Conservation (phyloP, 257 asterid species). For the Euphrasia confusa region DNA sequence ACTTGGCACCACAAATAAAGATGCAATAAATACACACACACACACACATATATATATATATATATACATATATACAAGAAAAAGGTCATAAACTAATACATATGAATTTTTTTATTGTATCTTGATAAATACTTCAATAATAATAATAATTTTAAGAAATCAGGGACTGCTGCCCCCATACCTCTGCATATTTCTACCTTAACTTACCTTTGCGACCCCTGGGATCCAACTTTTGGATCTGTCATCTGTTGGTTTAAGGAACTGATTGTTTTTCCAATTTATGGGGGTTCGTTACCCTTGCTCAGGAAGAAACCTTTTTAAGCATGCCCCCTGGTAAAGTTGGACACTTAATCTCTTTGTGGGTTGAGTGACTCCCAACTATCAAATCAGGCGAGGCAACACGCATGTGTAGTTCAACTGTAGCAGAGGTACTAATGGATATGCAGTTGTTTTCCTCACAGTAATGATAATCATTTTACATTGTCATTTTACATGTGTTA, state of each 20-base stretch:
- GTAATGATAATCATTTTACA: background rate
- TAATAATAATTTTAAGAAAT: too few species aligned
- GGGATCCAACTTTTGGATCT: too few species aligned
- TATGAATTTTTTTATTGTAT: background rate
- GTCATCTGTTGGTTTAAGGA: too few species aligned
- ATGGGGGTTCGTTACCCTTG: conserved; percentile 23
- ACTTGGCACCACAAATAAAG: background rate
- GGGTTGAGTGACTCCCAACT: conserved; percentile 69
- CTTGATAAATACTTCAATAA: too few species aligned
- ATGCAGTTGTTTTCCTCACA: conserved; percentile 10
- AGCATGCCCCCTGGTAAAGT: conserved; percentile 48
- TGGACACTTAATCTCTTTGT: conserved; percentile 60
- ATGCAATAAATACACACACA: too few species aligned
- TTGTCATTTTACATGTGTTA: conserved; percentile 10
- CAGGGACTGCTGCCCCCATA: too few species aligned
- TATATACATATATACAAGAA: background rate
- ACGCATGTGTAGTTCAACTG: conserved; percentile 27
- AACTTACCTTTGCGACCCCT: too few species aligned
- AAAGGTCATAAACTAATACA: background rate
- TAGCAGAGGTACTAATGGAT: conserved; percentile 19
- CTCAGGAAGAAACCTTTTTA: conserved; percentile 49
- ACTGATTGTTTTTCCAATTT: too few species aligned
- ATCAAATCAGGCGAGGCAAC: conserved; percentile 55
- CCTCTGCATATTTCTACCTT: too few species aligned
- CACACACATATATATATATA: too few species aligned